These are phyloP conservation scores for Hanseniaspora osmophila DNA, from an alignment of 805 yeast species.

Conservation along the genomic window DNA sequence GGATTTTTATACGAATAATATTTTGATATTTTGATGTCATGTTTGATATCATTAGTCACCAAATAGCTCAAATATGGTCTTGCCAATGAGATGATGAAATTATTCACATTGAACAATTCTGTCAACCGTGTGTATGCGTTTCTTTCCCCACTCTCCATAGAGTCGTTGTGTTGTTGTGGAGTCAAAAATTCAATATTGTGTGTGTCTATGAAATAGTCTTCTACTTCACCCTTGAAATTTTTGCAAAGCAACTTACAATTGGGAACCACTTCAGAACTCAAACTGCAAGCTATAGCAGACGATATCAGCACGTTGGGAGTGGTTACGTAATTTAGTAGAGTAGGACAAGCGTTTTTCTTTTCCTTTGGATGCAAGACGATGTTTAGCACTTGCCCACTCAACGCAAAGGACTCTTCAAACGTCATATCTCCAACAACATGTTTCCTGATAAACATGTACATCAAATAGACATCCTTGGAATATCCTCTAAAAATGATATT, in stretches of 20 bases:
- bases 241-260: slow-evolving; percentile 44
- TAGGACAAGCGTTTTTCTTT: slow-evolving; percentile 42
- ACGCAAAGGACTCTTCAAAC: slow-evolving; percentile 81
- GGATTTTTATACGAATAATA: slow-evolving; percentile 26
- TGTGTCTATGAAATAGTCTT: slow-evolving; percentile 34
- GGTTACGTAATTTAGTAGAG: slow-evolving; percentile 73
- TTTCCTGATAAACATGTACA: slow-evolving; percentile 57
- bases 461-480: slow-evolving; percentile 70
- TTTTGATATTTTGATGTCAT: slow-evolving; percentile 33
- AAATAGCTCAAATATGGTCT: slow-evolving; percentile 89
- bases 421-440: slow-evolving; percentile 70
- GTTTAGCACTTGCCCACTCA: slow-evolving; percentile 67
- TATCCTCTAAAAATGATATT: slow-evolving; percentile 68
- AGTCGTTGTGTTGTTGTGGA: slow-evolving; percentile 23
- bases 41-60: slow-evolving; percentile 68
- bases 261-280: slow-evolving; percentile 55
- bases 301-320: slow-evolving; percentile 84
- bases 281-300: slow-evolving; percentile 80
- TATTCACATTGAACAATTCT: slow-evolving; percentile 88
- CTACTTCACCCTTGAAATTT: slow-evolving; percentile 48
- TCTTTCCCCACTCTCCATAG: slow-evolving; percentile 32
- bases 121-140: slow-evolving; percentile 78
- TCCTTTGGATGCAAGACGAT: slow-evolving; percentile 75
- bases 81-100: slow-evolving; percentile 80
- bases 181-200: slow-evolving; percentile 10